Percentiles rank a stretch among this genome's conserved stretches.
These are phyloP conservation scores for Gastrolobium villosum DNA, from an alignment of 306 rosid species.

Conservation along the genomic window DNA sequence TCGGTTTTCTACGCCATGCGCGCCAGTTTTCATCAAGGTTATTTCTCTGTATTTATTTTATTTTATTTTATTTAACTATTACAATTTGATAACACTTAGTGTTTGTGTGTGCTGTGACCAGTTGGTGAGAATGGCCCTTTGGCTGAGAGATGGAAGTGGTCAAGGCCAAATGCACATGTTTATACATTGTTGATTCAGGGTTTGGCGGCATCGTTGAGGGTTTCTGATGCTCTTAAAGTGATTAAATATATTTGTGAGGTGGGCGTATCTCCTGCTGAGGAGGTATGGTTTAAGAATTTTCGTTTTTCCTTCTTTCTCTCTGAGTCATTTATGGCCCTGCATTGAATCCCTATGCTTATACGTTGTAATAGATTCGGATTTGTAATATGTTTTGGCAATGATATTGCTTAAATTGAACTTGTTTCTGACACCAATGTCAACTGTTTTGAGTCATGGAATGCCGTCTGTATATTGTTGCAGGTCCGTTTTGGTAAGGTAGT, in stretches of 20 bases:
- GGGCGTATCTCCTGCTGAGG: constrained; percentile 90
- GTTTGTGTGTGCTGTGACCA: constrained; percentile 44
- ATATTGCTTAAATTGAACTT: constrained; percentile 27
- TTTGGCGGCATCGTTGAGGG: constrained; percentile 82
- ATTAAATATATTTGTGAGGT: constrained; percentile 80
- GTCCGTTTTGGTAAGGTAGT: constrained; percentile 96
- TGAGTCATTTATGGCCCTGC: not conserved
- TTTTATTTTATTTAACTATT: not conserved
- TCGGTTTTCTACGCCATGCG: constrained; percentile 92
- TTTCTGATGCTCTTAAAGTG: constrained; percentile 88
- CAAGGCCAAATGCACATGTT: constrained; percentile 78
- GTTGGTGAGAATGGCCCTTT: constrained; percentile 62
- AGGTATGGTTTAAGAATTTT: constrained; percentile 59
- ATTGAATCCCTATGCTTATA: not conserved
- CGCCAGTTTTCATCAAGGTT: constrained; percentile 54
- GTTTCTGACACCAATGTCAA: not conserved
- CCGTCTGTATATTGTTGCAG: constrained; percentile 52
- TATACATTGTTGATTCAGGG: constrained; percentile 76
- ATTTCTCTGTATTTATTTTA: not conserved
- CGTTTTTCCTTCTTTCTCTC: not conserved
- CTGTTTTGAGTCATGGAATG: constrained; percentile 16
- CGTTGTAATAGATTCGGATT: no score
- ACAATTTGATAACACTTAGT: constrained; percentile 18
- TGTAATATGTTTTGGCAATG: constrained; percentile 1
- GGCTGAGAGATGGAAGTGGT: constrained; percentile 87